Conservation (phyloP, 2,329 filamentous ascomycete species). For the Xylaria sp. region DNA sequence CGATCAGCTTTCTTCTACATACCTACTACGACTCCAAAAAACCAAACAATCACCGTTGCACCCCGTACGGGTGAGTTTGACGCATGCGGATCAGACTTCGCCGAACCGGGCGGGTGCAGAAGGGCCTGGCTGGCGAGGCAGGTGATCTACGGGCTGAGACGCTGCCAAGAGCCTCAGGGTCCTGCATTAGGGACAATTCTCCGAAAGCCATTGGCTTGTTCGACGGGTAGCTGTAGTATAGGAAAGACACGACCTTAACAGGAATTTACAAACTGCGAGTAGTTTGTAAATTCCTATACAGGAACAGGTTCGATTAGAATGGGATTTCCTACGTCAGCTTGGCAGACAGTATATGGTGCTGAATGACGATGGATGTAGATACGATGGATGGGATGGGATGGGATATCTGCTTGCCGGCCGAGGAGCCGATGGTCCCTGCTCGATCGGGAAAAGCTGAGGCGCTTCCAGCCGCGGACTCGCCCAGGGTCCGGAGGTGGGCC, state of each 20-base stretch:
- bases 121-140: conserved; percentile 11
- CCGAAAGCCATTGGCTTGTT: not conserved
- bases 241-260: not conserved
- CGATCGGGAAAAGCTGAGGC: conserved; percentile 27
- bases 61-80: conserved; percentile 20
- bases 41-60: conserved; percentile 3
- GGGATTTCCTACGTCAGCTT: not conserved
- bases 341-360: not conserved
- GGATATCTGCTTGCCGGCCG: conserved; percentile 6
- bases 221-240: not conserved
- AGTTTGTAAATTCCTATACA: too few relatives aligned
- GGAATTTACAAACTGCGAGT: too few relatives aligned
- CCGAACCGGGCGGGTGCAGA: conserved; percentile 25
- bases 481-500: conserved; percentile 31
- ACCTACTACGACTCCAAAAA: conserved; percentile 3
- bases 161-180: conserved; percentile 29
- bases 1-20: conserved; percentile 8
- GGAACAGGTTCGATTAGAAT: not conserved
- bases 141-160: conserved; percentile 30
- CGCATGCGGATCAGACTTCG: conserved; percentile 31
- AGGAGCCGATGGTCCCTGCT: conserved; percentile 4
- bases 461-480: conserved; percentile 22
- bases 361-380: not conserved
- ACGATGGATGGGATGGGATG: too few relatives aligned
- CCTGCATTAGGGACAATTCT: not conserved